Evolutionary conservation across 169 alveolate species (phyloP).

Genomic region (Plasmodium gallinaceum): DNA sequence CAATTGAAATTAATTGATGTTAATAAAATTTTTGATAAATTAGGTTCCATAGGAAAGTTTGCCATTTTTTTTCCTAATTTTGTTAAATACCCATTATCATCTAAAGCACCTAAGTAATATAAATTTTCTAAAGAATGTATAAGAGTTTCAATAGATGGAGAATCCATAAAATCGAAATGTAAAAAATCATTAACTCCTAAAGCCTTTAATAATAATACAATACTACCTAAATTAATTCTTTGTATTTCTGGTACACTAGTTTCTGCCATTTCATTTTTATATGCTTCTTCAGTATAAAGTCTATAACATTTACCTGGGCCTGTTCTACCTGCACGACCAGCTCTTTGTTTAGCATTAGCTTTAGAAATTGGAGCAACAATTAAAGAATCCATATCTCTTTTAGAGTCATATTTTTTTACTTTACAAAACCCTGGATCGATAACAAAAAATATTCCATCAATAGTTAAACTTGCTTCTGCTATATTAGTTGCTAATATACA

Average conservation of each 20-base stretch:
- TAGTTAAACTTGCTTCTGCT: slow-evolving; percentile 99
- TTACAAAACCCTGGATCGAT: slow-evolving; percentile 99
- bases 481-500: slow-evolving; percentile 99
- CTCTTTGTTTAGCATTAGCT: slow-evolving; percentile 99
- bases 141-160: slow-evolving; percentile 95
- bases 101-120: slow-evolving; percentile 98
- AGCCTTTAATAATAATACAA: slow-evolving; percentile 98
- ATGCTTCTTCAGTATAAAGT: slow-evolving; percentile 98
- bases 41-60: slow-evolving; percentile 99
- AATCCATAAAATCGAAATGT: slow-evolving; percentile 99
- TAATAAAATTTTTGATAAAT: slow-evolving; percentile 95
- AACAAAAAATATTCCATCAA: slow-evolving; percentile 99
- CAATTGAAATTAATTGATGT: slow-evolving; percentile 98
- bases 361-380: slow-evolving; percentile 98
- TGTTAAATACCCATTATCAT: slow-evolving; percentile 99
- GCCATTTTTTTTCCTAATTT: slow-evolving; percentile 99
- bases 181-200: slow-evolving; percentile 99
- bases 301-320: slow-evolving; percentile 99
- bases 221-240: slow-evolving; percentile 98
- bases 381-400: slow-evolving; percentile 99
- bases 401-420: slow-evolving; percentile 96
- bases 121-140: slow-evolving; percentile 98
- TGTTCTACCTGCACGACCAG: slow-evolving; percentile 99
- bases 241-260: slow-evolving; percentile 99
- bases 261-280: slow-evolving; percentile 98